phyloP scores from a whole-genome alignment of 805 yeast species.

The Pichia insulana region DNA sequence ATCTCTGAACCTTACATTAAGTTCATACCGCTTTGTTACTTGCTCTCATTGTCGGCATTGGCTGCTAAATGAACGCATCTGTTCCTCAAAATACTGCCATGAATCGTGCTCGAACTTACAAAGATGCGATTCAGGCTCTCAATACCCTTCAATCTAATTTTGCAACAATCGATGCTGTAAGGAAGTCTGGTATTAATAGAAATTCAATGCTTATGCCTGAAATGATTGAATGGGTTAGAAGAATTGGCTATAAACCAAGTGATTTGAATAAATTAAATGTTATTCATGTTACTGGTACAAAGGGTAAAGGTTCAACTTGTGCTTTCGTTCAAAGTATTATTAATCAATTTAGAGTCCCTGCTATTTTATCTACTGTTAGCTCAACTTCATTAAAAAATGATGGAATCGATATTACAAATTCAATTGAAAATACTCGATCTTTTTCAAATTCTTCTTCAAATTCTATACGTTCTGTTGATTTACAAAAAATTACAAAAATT shows the following conservation, averaged over 20 bases:
- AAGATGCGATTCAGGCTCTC: conserved; percentile 76
- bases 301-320: conserved; percentile 97
- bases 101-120: conserved; percentile 25
- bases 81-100: conserved; percentile 10
- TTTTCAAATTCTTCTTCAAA: conserved; percentile 1
- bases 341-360: conserved; percentile 41
- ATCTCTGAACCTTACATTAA: too few species aligned
- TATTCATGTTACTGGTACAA: conserved; percentile 93
- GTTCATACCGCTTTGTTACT: too few species aligned
- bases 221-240: conserved; percentile 71
- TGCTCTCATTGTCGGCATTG: not conserved
- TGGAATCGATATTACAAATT: not conserved
- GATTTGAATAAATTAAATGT: conserved; percentile 72
- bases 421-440: conserved; percentile 3
- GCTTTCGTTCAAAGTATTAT: conserved; percentile 85
- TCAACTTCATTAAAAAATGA: not conserved
- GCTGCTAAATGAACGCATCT: not conserved
- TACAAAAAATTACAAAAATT: conserved; percentile 41
- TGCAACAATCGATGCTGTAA: conserved; percentile 77
- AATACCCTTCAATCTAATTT: conserved; percentile 87
- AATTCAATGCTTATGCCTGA: conserved; percentile 70
- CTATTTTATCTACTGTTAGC: conserved; percentile 2
- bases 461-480: conserved; percentile 5
- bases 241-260: conserved; percentile 55
- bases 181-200: conserved; percentile 55